phyloP scores from a whole-genome alignment of 176 grass and related monocot genomes.

The Avena insularis region DNA sequence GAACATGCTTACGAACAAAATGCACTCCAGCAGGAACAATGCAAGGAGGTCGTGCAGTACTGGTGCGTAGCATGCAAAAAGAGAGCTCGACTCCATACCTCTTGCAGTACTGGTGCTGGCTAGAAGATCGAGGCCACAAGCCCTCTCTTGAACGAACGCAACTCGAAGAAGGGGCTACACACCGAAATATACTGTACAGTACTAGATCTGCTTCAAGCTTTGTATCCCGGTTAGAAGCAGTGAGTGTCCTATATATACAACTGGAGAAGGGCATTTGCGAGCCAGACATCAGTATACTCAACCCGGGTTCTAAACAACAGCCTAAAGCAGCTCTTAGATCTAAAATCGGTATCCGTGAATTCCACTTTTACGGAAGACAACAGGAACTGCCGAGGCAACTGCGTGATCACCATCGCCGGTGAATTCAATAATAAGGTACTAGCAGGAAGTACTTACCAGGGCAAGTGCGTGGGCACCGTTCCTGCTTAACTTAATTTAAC shows the following conservation, averaged over 20 bases:
- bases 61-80: background rate
- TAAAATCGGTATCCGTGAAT: background rate
- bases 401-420: background rate
- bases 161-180: background rate
- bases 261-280: background rate
- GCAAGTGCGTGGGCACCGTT: no score
- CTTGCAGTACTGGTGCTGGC: background rate
- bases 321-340: background rate
- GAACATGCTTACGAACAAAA: background rate
- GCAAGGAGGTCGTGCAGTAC: no score
- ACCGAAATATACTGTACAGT: background rate
- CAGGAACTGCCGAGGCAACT: background rate
- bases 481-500: no score
- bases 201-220: background rate
- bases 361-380: background rate
- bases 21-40: no score
- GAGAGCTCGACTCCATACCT: background rate
- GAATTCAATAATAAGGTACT: background rate
- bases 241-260: background rate
- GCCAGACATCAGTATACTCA: background rate
- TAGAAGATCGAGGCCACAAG: background rate
- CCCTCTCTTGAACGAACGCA: background rate
- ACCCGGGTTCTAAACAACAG: background rate
- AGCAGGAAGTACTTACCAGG: no score
- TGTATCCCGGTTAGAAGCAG: background rate